A percentile compares a stretch with the other conserved stretches of the same genome.
Evolutionary conservation across 2,329 filamentous ascomycete species (phyloP).

Genomic region (Curvularia spicifera): DNA sequence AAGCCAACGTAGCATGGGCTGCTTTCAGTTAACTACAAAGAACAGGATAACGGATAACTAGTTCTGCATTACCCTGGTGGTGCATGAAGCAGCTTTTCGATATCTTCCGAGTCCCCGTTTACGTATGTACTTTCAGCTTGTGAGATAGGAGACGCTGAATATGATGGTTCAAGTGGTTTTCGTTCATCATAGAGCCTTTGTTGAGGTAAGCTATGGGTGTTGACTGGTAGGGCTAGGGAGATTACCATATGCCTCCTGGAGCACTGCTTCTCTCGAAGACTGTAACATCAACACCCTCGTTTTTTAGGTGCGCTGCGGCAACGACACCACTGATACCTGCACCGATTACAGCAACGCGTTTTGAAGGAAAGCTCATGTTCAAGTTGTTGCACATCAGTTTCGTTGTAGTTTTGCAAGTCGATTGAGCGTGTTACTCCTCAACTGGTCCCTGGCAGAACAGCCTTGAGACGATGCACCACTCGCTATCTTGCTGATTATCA

Average conservation of each 20-base stretch:
- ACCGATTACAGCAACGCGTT: slow-evolving; percentile 45
- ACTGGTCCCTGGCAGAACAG: neutral
- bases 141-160: slow-evolving; percentile 46
- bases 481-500: neutral
- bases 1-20: slow-evolving; percentile 62
- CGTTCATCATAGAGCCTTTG: slow-evolving; percentile 58
- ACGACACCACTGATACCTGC: slow-evolving; percentile 48
- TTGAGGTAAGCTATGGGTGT: neutral
- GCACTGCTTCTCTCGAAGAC: slow-evolving; percentile 61
- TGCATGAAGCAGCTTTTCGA: slow-evolving; percentile 49
- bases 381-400: neutral
- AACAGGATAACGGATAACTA: neutral
- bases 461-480: neutral
- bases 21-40: slow-evolving; percentile 13
- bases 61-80: slow-evolving; percentile 57
- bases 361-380: slow-evolving; percentile 25
- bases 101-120: slow-evolving; percentile 13
- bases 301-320: slow-evolving; percentile 45
- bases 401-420: neutral
- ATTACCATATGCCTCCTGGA: slow-evolving; percentile 64
- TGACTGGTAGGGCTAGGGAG: neutral
- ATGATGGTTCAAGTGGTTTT: slow-evolving; percentile 56
- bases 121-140: slow-evolving; percentile 28
- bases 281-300: slow-evolving; percentile 54
- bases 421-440: neutral